Conservation (phyloP, 768 basidiomycete species). For the Rhodocollybia butyracea region DNA sequence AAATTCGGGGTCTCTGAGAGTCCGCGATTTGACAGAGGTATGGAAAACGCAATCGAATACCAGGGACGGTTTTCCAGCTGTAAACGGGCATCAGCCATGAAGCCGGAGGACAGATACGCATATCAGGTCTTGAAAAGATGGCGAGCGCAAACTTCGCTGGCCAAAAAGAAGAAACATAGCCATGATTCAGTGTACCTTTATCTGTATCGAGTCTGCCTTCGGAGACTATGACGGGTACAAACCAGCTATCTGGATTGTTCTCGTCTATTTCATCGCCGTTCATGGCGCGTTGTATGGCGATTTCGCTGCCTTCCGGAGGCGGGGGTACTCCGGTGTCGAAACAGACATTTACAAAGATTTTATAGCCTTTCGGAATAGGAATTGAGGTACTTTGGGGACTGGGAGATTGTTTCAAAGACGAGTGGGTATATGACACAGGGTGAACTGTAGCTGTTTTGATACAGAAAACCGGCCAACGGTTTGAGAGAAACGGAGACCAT, state of each 20-base stretch:
- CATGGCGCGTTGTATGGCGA: slow-evolving; percentile 58
- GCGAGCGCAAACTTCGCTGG: background rate
- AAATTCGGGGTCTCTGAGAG: slow-evolving; percentile 59
- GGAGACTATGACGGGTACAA: slow-evolving; percentile 71
- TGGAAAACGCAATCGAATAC: slow-evolving; percentile 77
- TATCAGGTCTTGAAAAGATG: background rate
- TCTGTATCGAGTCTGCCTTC: slow-evolving; percentile 60
- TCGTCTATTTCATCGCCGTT: slow-evolving; percentile 42
- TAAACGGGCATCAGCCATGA: slow-evolving; percentile 2
- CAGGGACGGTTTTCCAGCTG: slow-evolving; percentile 66
- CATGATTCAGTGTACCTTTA: slow-evolving; percentile 53
- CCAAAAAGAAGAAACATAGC: slow-evolving; percentile 9
- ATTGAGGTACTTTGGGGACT: slow-evolving; percentile 24
- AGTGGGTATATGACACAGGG: slow-evolving; percentile 31
- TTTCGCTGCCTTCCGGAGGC: slow-evolving; percentile 60
- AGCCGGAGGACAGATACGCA: too few relatives aligned
- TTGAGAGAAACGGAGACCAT: slow-evolving; percentile 36
- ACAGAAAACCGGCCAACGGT: slow-evolving; percentile 69
- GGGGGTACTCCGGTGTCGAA: slow-evolving; percentile 69
- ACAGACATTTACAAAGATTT: slow-evolving; percentile 74
- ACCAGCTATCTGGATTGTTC: slow-evolving; percentile 43
- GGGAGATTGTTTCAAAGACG: slow-evolving; percentile 18
- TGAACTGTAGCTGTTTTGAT: slow-evolving; percentile 54
- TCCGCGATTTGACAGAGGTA: slow-evolving; percentile 52
- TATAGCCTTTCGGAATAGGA: slow-evolving; percentile 44